Evolutionary conservation across 2,329 filamentous ascomycete genomes (phyloP).

Genomic region (Hymenoscyphus salicellus): DNA sequence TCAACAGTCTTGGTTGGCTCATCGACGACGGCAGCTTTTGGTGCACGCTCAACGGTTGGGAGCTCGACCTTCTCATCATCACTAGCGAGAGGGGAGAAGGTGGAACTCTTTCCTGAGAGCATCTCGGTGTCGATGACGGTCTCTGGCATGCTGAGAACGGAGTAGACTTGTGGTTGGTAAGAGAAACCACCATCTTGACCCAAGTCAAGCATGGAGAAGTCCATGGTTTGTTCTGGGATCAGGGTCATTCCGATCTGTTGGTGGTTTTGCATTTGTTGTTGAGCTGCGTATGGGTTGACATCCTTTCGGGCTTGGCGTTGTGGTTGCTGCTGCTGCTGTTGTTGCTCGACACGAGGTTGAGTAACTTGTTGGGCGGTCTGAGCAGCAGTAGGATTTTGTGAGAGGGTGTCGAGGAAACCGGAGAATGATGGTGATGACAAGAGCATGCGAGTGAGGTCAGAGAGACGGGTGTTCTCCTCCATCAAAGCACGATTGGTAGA

Average conservation of each 20-base stretch:
- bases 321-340: constrained; percentile 46
- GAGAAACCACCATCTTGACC: constrained; percentile 51
- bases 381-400: constrained; percentile 52
- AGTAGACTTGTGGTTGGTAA: constrained; percentile 70
- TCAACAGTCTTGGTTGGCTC: constrained; percentile 23
- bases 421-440: constrained; percentile 79
- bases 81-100: constrained; percentile 43
- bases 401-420: constrained; percentile 71
- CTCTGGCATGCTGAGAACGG: constrained; percentile 63
- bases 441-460: constrained; percentile 76
- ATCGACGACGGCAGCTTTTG: constrained; percentile 21
- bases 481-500: constrained; percentile 75
- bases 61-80: constrained; percentile 49
- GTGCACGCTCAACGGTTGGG: constrained; percentile 45
- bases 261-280: constrained; percentile 53
- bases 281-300: constrained; percentile 56
- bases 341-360: constrained; percentile 40
- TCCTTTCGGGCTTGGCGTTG: constrained; percentile 62
- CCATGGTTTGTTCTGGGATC: constrained; percentile 74
- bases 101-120: constrained; percentile 69
- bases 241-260: constrained; percentile 77
- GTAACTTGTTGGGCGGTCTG: constrained; percentile 34
- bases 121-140: constrained; percentile 54
- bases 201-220: constrained; percentile 69
- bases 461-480: constrained; percentile 81